Evolutionary conservation across 2,329 filamentous ascomycete species (phyloP), one percentile per base, ranked within the genome.

Genomic region (Sordariomycetes sp.): DNA sequence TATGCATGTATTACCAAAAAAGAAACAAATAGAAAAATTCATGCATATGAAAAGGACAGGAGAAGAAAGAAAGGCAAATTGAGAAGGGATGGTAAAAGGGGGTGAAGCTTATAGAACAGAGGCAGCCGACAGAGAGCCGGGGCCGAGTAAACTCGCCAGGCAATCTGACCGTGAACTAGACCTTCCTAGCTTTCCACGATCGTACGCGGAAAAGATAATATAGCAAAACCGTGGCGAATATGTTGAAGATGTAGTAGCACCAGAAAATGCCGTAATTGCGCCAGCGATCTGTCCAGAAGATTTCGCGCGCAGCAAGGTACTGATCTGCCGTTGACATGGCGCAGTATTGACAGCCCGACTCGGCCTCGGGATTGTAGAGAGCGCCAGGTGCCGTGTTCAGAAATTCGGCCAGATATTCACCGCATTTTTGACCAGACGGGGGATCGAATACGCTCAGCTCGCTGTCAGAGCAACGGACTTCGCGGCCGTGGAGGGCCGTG

Each of bases 201-300:
- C n/a, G n/a, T n/a, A 36, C 34, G n/a, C 34, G 21, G 17, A 36
- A 72, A 15, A 75, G 43, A 52, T 72, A 86, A 54, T 86, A 86
- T 1, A 78, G 54, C 9, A 64, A 41, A 3, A 82, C 59, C 0
- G 79, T 76, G 3, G 67, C 58, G 25, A 56, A 54, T 24, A 82
- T 66, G 45, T 85, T 82, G 53, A 84, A 81, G 0, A 58, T 39
- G 24, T 85, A 68, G 44, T 71, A 86, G 0, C 63, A 75, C 71
- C 77, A 85, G 46, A 85, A 59, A 25, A 86, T 64, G 2, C 80
- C 82, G 38, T 76, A 84, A 48, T 86, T 82, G 37, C 79, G 64
- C 79, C 41, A 85, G 3, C 74, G 48, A 34, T 79, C 64, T 3
- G 39, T 46, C 44, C 70, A 79, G 16, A 50, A 56, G 26, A 79